phyloP scores from a whole-genome alignment of 371 early-diverging fungal genomes.

The Rhizopus arrhizus region DNA sequence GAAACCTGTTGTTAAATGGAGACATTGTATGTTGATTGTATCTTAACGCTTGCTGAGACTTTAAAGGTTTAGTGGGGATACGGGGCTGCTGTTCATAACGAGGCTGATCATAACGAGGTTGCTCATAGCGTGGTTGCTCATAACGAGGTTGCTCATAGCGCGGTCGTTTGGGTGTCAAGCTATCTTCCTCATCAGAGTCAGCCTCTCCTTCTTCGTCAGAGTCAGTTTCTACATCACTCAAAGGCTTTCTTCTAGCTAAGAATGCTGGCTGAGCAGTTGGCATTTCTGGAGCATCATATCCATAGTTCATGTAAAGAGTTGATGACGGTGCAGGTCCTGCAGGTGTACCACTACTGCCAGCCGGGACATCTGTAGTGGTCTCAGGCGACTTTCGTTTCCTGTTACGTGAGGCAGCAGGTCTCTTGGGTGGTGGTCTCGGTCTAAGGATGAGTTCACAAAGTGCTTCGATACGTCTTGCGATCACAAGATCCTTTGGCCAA shows the following conservation, averaged over 20 bases:
- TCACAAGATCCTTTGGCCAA: slow-evolving; percentile 60
- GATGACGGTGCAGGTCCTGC: background rate
- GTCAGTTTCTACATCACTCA: slow-evolving; percentile 23
- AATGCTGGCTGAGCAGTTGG: slow-evolving; percentile 9
- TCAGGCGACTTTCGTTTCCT: slow-evolving; percentile 15
- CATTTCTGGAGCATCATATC: slow-evolving; percentile 10
- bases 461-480: slow-evolving; percentile 56
- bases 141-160: background rate
- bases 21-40: slow-evolving; percentile 5
- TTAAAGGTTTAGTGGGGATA: slow-evolving; percentile 23
- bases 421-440: slow-evolving; percentile 44
- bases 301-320: background rate
- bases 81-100: background rate
- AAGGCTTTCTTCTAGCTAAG: slow-evolving; percentile 11
- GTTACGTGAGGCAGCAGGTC: slow-evolving; percentile 12
- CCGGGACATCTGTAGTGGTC: background rate
- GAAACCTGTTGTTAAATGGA: background rate
- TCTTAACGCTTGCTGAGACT: slow-evolving; percentile 24
- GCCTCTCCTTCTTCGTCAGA: slow-evolving; percentile 25
- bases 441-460: slow-evolving; percentile 55
- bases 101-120: no score
- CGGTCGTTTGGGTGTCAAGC: slow-evolving; percentile 3
- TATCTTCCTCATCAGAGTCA: slow-evolving; percentile 15
- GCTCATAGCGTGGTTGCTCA: background rate
- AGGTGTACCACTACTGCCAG: slow-evolving; percentile 5